Evolutionary conservation across 2,329 filamentous ascomycete species (phyloP), one percentile per base, ranked within the genome.

Genomic region (Colletotrichum musae): DNA sequence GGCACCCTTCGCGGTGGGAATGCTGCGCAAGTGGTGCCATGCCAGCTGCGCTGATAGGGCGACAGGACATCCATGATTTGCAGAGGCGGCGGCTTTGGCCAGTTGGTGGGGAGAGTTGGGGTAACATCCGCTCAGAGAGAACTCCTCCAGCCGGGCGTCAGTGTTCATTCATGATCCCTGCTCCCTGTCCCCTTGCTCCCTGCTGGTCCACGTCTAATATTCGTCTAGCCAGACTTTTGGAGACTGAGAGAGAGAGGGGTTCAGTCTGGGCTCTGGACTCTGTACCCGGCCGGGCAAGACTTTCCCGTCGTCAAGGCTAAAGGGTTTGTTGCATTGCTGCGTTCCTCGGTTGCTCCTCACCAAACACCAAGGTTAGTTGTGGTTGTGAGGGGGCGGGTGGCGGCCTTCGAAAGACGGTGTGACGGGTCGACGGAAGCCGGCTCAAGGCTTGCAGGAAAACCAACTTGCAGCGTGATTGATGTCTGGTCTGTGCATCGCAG

Each of bases 371-470:
- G 21, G 21, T 24, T 24, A 24, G 21, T 24, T 24, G 21, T 24
- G 21, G 21, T 28, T 0, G 9, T 21, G 54, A 24, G 39, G 32
- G 58, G 21, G 28, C 47, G n/a, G 32, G 7, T 10, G 58, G 15
- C 18, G 32, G n/a, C 57, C 47, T 47, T 54, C 50, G 50, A 62
- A 62, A 62, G 50, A 62, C 59, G 59, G 59, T 62, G 59, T 62
- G 59, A 54, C 50, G 59, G 59, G 21, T 47, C 15, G 39, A 36
- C 24, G 28, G 58, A 45, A 53, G 21, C 21, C 58, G 24, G 43
- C 41, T 13, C 43, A 18, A 32, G 7, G 50, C 39, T 47, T 54
- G 59, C 59, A 53, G 36, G 6, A 62, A 62, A 62, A 32, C 32
- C 32, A 36, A 36, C 32, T 36, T 36, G 32, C 32, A 36, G 32